A percentile compares a stretch with the other conserved stretches of the same genome.
Conservation (phyloP, 257 asterid species). For the Nicotiana obtusifolia region DNA sequence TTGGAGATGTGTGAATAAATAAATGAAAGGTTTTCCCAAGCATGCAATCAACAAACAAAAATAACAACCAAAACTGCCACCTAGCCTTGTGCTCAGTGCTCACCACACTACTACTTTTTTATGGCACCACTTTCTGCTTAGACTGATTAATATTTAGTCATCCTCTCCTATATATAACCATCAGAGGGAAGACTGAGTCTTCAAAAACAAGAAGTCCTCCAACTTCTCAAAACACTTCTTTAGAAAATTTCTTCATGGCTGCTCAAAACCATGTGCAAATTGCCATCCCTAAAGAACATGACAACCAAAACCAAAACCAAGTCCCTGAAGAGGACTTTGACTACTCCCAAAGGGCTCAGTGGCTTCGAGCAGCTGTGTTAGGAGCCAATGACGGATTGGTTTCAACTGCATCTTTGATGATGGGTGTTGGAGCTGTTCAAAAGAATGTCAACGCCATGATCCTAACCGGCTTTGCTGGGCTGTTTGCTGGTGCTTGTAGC, state of each 20-base stretch:
- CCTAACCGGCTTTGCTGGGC: conserved; percentile 54
- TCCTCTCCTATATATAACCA: conserved; percentile 32
- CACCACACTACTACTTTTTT: conserved; percentile 15
- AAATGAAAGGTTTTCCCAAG: neutral
- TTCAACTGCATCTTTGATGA: conserved; percentile 53
- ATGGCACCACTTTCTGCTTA: neutral
- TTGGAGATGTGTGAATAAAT: neutral
- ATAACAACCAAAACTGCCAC: conserved; percentile 2
- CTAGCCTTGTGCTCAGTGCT: conserved; percentile 35
- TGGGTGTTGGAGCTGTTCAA: conserved; percentile 67
- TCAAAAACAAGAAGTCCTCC: neutral
- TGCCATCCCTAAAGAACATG: conserved; percentile 16
- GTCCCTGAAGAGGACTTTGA: conserved; percentile 32
- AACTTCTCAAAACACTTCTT: neutral
- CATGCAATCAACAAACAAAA: neutral
- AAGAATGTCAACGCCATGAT: conserved; percentile 49
- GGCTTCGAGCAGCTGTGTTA: conserved; percentile 63
- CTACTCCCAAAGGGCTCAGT: conserved; percentile 52
- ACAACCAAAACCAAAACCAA: conserved; percentile 15
- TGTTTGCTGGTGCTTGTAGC: conserved; percentile 64
- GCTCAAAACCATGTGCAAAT: conserved; percentile 34
- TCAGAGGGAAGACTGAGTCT: neutral
- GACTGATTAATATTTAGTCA: neutral
- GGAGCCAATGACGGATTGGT: conserved; percentile 76
- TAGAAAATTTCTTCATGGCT: conserved; percentile 32